Evolutionary conservation across 306 rosid genomes (phyloP).

Genomic region (Alnus glutinosa): DNA sequence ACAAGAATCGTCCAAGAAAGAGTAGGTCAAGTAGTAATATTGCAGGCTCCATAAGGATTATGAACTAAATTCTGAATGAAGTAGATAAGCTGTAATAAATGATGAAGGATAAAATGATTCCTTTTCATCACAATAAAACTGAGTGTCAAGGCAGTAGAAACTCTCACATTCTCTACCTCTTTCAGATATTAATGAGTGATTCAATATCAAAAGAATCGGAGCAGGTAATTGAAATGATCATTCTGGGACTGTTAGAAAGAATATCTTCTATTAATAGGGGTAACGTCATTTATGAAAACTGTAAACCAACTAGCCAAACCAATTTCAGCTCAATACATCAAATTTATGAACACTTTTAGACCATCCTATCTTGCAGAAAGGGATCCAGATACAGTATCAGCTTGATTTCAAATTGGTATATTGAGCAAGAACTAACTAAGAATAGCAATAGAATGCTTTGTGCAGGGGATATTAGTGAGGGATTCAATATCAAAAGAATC

Average conservation of each 20-base stretch:
- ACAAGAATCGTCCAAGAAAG: neutral
- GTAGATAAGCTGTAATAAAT: neutral
- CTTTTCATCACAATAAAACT: neutral
- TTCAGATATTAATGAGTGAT: neutral
- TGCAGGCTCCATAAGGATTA: neutral
- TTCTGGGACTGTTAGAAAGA: neutral
- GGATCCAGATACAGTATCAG: neutral
- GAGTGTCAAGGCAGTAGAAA: neutral
- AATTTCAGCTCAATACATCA: conserved; percentile 1
- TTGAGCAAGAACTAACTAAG: neutral
- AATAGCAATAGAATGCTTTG: neutral
- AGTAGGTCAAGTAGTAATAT: neutral
- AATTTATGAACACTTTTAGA: neutral
- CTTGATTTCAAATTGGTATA: neutral
- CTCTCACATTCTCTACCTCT: neutral
- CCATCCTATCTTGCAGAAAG: neutral
- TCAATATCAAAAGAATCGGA: neutral
- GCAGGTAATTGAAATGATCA: neutral
- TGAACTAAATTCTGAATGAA: neutral
- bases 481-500: neutral
- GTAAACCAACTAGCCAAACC: neutral
- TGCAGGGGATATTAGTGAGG: neutral
- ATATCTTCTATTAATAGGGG: neutral
- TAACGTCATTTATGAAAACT: neutral
- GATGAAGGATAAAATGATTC: neutral